A percentile compares a stretch with the other conserved stretches of the same genome.
phyloP scores from a whole-genome alignment of 2,329 filamentous ascomycete genomes.

The Stagonosporopsis rhizophila region DNA sequence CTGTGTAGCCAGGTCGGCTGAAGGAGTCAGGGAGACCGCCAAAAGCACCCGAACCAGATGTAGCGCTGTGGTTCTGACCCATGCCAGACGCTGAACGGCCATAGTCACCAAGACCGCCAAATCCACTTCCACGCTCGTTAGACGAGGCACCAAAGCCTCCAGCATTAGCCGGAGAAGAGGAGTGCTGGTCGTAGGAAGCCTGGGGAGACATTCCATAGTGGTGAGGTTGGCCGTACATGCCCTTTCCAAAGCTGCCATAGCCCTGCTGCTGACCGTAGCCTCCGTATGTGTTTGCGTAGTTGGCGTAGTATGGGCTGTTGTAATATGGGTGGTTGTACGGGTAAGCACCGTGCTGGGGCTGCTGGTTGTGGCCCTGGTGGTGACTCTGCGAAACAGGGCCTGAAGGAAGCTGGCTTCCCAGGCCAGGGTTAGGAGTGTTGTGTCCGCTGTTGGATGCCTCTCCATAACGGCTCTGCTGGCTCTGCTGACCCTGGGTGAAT shows the following conservation, averaged over 20 bases:
- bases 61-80: constrained; percentile 60
- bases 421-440: constrained; percentile 84
- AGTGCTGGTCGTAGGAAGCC: constrained; percentile 67
- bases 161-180: constrained; percentile 68
- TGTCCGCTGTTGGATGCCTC: constrained; percentile 87
- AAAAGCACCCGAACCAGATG: constrained; percentile 58
- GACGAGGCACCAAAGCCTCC: constrained; percentile 59
- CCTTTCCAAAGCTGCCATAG: constrained; percentile 62
- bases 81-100: constrained; percentile 66
- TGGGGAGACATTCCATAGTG: constrained; percentile 65
- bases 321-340: constrained; percentile 67
- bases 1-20: constrained; percentile 64
- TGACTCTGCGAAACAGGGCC: constrained; percentile 55
- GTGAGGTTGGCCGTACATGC: constrained; percentile 69
- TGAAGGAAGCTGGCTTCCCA: constrained; percentile 60
- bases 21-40: constrained; percentile 66
- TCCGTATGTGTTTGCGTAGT: constrained; percentile 69
- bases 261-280: constrained; percentile 58
- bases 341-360: constrained; percentile 50
- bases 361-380: constrained; percentile 57
- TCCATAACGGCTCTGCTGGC: constrained; percentile 74
- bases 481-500: constrained; percentile 71
- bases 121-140: constrained; percentile 55
- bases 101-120: constrained; percentile 64
- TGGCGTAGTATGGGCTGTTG: constrained; percentile 66